Base-by-base conservation (phyloP, 73 alveolate genomes). In the Paramecium sexaurelia region DNA sequence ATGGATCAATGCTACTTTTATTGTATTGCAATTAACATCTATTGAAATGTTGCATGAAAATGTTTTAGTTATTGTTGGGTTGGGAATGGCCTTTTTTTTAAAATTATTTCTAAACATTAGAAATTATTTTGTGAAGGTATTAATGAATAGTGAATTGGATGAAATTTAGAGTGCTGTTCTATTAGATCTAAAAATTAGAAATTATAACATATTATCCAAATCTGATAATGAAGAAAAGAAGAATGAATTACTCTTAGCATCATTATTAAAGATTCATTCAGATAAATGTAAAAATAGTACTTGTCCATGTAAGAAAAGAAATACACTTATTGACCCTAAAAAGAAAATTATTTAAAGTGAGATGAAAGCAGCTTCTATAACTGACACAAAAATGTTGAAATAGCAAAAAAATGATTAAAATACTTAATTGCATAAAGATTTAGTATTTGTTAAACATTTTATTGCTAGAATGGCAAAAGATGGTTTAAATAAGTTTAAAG, bases 401-500 rank as follows among this genome's bases (percentile, higher is more conserved):
- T 26, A 66, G 3, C 39, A 51, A 17, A 55, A 55, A 9, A 51
- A 71, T 22, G 92, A 85, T 51, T 13, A 85, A 36, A 85, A 45
- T 29, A 55, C 75, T 17, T 86, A 86, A 86, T 36, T 61, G 4
- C 93, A 86, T 86, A 86, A 57, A 67, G 93, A 86, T 40, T 39
- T 20, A 17, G 93, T 86, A 11, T 86, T 86, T 57, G 93, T 86
- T 13, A 86, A 86, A 67, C 93, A 86, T 56, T 86, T 86, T 37
- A 86, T 86, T 24, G 69, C 93, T 15, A 55, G 85, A 86, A 86
- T 86, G 93, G 85, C 85, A 20, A 55, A 57, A 6, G 93, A 86
- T 57, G 93, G 93, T 1, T 75, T 55, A 61, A 86, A 86, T 61
- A 86, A 86, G 20, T 86, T 86, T 67, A 86, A 86, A 9, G 75